Evolutionary conservation across 2,329 filamentous ascomycete genomes (phyloP).

Genomic region (Claviceps pazoutovae): DNA sequence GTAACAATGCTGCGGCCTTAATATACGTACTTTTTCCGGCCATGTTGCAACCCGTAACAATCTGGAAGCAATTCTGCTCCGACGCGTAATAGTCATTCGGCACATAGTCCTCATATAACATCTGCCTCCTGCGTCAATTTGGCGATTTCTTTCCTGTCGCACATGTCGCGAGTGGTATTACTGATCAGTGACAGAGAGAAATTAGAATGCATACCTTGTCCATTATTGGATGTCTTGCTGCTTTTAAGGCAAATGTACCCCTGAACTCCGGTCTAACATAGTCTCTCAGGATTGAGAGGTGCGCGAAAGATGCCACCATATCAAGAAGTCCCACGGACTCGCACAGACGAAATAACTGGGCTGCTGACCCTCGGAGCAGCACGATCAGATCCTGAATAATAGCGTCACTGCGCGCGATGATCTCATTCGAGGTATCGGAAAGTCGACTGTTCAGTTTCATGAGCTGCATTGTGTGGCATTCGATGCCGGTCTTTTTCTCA

Average conservation of each 20-base stretch:
- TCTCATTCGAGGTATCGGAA: conserved; percentile 68
- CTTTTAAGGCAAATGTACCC: conserved; percentile 55
- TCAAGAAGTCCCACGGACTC: conserved; percentile 80
- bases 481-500: conserved; percentile 58
- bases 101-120: conserved; percentile 55
- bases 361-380: conserved; percentile 57
- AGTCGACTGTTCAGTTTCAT: conserved; percentile 71
- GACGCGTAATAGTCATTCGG: conserved; percentile 86
- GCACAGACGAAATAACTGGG: conserved; percentile 66
- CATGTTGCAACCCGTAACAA: conserved; percentile 96
- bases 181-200: not conserved
- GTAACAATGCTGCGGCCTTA: conserved; percentile 65
- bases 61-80: conserved; percentile 69
- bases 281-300: conserved; percentile 49
- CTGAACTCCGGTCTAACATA: conserved; percentile 55
- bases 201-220: conserved; percentile 39
- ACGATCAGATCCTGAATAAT: conserved; percentile 59
- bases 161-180: not conserved
- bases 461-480: conserved; percentile 77
- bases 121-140: conserved; percentile 18
- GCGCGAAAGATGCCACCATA: conserved; percentile 66
- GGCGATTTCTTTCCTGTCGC: not conserved
- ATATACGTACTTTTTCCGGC: conserved; percentile 96
- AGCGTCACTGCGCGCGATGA: conserved; percentile 68
- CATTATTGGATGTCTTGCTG: conserved; percentile 63